These are phyloP conservation scores for Torrubiellomyces zombiae DNA, from an alignment of 2,329 filamentous ascomycete species.

Conservation along the genomic window DNA sequence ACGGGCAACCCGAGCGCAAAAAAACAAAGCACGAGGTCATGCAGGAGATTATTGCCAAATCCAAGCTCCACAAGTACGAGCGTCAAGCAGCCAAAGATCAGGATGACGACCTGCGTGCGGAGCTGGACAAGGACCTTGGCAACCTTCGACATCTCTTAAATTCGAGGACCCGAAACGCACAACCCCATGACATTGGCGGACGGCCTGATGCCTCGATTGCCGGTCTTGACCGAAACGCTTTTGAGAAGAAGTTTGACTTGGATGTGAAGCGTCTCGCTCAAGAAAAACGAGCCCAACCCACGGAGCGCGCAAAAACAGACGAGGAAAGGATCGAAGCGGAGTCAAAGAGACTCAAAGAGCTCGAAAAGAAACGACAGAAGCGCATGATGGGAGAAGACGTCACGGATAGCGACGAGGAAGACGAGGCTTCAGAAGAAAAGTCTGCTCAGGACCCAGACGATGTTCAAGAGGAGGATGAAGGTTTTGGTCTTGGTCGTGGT, in stretches of 20 bases:
- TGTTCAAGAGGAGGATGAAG: constrained; percentile 30
- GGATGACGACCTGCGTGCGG: constrained; percentile 71
- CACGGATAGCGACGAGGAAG: constrained; percentile 35
- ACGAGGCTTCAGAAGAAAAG: constrained; percentile 18
- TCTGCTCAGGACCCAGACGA: constrained; percentile 18
- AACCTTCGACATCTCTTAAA: constrained; percentile 59
- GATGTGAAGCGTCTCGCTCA: constrained; percentile 66
- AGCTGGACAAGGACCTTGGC: constrained; percentile 69
- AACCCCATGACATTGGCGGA: constrained; percentile 9
- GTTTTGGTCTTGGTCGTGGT: constrained; percentile 43
- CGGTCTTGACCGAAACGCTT: constrained; percentile 46
- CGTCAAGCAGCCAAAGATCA: constrained; percentile 84
- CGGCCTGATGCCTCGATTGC: constrained; percentile 17
- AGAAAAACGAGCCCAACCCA: constrained; percentile 72
- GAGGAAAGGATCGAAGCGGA: constrained; percentile 72
- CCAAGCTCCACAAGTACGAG: constrained; percentile 88
- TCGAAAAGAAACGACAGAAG: constrained; percentile 67
- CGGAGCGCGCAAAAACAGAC: constrained; percentile 77
- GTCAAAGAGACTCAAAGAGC: constrained; percentile 55
- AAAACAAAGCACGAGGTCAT: constrained; percentile 96
- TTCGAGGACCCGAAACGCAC: constrained; percentile 25
- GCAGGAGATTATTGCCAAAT: constrained; percentile 95
- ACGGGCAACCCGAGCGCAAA: constrained; percentile 59
- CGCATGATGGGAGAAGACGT: constrained; percentile 78
- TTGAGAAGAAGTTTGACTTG: constrained; percentile 78